These are phyloP conservation scores for Colletotrichum agaves DNA, from an alignment of 2,329 filamentous ascomycete species.

Conservation along the genomic window DNA sequence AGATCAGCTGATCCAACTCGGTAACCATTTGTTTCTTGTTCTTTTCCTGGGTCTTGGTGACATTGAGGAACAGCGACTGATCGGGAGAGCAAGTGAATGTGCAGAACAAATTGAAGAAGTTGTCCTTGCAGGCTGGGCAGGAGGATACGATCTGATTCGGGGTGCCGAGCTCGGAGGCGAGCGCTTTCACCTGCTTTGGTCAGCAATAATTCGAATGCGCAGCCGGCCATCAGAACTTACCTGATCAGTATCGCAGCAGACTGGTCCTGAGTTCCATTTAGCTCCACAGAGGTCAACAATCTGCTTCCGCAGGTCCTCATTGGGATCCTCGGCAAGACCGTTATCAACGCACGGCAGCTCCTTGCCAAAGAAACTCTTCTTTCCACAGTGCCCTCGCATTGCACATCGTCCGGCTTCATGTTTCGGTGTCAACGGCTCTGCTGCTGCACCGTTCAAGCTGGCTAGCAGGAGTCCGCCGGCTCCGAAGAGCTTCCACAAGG, in stretches of 20 bases:
- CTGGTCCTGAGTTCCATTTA: constrained; percentile 84
- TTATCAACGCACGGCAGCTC: constrained; percentile 95
- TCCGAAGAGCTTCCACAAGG: constrained; percentile 43
- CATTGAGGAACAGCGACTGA: constrained; percentile 94
- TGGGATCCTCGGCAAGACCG: constrained; percentile 79
- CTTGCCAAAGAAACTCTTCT: constrained; percentile 88
- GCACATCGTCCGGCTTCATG: constrained; percentile 92
- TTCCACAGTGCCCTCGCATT: constrained; percentile 90
- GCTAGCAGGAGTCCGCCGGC: constrained; percentile 45
- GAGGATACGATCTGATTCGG: constrained; percentile 90
- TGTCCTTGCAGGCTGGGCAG: constrained; percentile 96
- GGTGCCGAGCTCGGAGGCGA: constrained; percentile 86
- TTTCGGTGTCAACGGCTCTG: constrained; percentile 60
- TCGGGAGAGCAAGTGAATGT: constrained; percentile 98
- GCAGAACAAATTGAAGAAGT: constrained; percentile 99
- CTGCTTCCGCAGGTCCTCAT: constrained; percentile 76
- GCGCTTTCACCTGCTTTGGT: constrained; percentile 73
- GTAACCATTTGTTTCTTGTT: constrained; percentile 71
- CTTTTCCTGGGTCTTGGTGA: constrained; percentile 78
- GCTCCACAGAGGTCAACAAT: constrained; percentile 87
- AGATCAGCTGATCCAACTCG: constrained; percentile 90
- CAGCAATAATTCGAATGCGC: background rate
- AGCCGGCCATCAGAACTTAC: constrained; percentile 51
- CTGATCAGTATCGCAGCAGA: constrained; percentile 88
- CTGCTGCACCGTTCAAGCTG: constrained; percentile 38